phyloP scores from a whole-genome alignment of 192 early-diverging fungal genomes.

The Podochytrium sp. region DNA sequence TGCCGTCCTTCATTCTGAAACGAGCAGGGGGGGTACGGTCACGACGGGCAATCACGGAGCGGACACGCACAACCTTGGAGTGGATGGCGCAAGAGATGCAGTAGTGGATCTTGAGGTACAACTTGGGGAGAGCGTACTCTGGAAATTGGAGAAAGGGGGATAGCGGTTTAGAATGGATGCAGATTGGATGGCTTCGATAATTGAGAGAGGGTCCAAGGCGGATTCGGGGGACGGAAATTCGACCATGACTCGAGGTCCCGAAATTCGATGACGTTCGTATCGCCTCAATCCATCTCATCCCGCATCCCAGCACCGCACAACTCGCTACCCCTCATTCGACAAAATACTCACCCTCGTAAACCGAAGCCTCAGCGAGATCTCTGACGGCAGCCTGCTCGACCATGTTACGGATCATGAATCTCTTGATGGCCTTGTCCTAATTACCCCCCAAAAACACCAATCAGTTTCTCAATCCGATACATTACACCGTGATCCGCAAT shows the following conservation, averaged over 20 bases:
- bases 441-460: not conserved
- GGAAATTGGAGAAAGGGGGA: too few relatives aligned
- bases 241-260: too few relatives aligned
- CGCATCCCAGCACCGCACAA: too few relatives aligned
- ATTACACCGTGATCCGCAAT: not conserved
- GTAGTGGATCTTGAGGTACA: slow-evolving; percentile 99
- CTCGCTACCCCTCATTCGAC: not conserved
- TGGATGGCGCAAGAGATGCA: slow-evolving; percentile 95
- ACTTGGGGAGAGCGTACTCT: slow-evolving; percentile 95
- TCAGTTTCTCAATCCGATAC: not conserved
- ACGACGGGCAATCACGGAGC: slow-evolving; percentile 84
- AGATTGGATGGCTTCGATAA: too few relatives aligned
- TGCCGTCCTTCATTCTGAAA: slow-evolving; percentile 61
- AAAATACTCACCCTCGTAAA: slow-evolving; percentile 78
- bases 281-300: too few relatives aligned
- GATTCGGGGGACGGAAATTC: too few relatives aligned
- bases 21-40: slow-evolving; percentile 92
- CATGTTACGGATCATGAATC: slow-evolving; percentile 98
- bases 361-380: slow-evolving; percentile 95
- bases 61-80: slow-evolving; percentile 90
- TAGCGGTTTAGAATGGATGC: too few relatives aligned
- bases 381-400: slow-evolving; percentile 95
- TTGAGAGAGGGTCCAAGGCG: too few relatives aligned
- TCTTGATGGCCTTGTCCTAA: slow-evolving; percentile 99
- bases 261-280: too few relatives aligned